Evolutionary conservation across 495 filamentous ascomycete species (phyloP).

Genomic region (Aspergillus campestris): DNA sequence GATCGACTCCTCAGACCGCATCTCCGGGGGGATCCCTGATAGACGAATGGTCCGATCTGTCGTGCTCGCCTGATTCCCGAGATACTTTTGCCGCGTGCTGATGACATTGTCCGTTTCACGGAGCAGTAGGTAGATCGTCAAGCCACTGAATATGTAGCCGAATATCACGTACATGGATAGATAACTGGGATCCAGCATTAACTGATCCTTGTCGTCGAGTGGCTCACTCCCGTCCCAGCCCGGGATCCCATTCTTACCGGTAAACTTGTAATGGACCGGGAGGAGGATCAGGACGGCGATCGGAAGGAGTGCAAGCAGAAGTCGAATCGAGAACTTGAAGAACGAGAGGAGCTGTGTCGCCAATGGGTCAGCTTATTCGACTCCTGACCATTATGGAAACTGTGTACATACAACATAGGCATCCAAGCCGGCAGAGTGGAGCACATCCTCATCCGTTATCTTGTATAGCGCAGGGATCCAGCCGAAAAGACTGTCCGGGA

Average conservation of each 20-base stretch:
- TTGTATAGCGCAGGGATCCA: constrained; percentile 89
- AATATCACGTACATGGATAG: constrained; percentile 93
- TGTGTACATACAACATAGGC: constrained; percentile 71
- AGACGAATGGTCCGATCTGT: constrained; percentile 91
- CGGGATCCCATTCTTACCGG: constrained; percentile 37
- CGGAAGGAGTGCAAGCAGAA: constrained; percentile 68
- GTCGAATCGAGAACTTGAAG: constrained; percentile 86
- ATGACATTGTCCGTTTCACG: constrained; percentile 78
- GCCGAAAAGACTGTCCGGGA: constrained; percentile 82
- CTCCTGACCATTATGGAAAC: neutral
- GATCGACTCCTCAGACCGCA: constrained; percentile 74
- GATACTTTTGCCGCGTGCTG: constrained; percentile 75
- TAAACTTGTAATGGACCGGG: constrained; percentile 71
- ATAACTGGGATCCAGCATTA: constrained; percentile 41
- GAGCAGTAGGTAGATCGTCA: constrained; percentile 77
- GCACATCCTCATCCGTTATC: constrained; percentile 81
- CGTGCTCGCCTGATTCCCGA: constrained; percentile 85
- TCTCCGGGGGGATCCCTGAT: constrained; percentile 74
- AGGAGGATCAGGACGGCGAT: constrained; percentile 73
- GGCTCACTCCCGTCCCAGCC: constrained; percentile 27
- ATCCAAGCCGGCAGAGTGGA: constrained; percentile 87
- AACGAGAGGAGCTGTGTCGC: constrained; percentile 70
- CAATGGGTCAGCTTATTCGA: neutral
- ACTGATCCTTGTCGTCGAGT: constrained; percentile 20
- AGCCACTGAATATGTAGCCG: constrained; percentile 77